These are phyloP conservation scores for Solanum sitiens DNA, from an alignment of 257 asterid genomes.

Conservation along the genomic window DNA sequence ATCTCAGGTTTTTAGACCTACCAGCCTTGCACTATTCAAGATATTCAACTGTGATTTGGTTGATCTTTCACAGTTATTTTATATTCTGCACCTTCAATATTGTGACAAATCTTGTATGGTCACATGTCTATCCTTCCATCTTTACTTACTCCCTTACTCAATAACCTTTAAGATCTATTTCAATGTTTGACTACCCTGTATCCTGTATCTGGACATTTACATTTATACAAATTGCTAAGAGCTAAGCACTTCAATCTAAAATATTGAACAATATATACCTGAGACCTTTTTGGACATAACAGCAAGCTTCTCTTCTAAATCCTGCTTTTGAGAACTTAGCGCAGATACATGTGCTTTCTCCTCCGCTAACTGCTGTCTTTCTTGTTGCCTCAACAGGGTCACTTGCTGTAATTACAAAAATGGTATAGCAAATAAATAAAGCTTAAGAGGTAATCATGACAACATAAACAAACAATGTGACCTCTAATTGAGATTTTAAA, in stretches of 20 bases:
- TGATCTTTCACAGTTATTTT: neutral
- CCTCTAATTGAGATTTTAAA: constrained; percentile 83
- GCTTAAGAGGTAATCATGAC: neutral
- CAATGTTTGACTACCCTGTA: neutral
- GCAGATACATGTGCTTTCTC: constrained; percentile 58
- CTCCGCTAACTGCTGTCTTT: constrained; percentile 52
- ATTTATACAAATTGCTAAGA: neutral
- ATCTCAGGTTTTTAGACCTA: neutral
- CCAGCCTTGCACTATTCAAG: neutral
- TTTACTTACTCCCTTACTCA: neutral
- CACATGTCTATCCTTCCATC: neutral
- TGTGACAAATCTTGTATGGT: neutral
- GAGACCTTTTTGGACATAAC: constrained; percentile 38
- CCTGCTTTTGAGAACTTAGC: constrained; percentile 63
- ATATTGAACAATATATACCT: constrained; percentile 26
- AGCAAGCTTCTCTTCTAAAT: constrained; percentile 76
- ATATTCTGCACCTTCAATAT: neutral
- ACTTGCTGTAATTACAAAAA: constrained; percentile 46
- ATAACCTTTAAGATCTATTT: neutral
- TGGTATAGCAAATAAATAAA: constrained; percentile 1
- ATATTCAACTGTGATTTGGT: neutral
- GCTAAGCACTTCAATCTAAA: neutral
- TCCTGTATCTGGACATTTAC: neutral
- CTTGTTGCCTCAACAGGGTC: constrained; percentile 65
- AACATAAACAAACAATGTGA: constrained; percentile 17